Percentiles rank a stretch among this genome's conserved stretches.
phyloP scores from a whole-genome alignment of 257 asterid genomes.

The Solanum pimpinellifolium region DNA sequence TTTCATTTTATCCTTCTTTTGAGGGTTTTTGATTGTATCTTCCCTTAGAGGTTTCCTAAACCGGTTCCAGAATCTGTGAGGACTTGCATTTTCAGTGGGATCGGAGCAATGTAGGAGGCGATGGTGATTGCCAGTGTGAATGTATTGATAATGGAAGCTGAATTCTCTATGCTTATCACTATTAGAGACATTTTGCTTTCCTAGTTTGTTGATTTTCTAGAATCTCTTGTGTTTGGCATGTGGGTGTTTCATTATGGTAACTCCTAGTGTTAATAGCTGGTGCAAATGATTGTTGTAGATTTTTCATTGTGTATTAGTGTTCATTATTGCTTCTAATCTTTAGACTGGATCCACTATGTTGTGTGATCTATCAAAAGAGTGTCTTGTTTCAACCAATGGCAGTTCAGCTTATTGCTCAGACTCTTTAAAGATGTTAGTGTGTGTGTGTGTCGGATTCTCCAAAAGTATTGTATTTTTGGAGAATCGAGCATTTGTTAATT shows the following conservation, averaged over 20 bases:
- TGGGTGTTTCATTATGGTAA: neutral
- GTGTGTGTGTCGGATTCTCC: neutral
- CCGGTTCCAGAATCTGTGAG: neutral
- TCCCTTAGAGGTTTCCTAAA: neutral
- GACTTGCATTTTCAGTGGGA: neutral
- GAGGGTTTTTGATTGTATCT: neutral
- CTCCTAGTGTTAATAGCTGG: neutral
- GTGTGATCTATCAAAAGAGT: neutral
- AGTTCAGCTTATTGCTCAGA: neutral
- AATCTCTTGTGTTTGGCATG: neutral
- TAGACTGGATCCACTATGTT: neutral
- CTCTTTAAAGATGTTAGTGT: neutral
- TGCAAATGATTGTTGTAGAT: neutral
- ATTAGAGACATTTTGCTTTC: neutral
- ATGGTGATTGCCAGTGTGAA: slow-evolving; percentile 1
- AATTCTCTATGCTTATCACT: neutral
- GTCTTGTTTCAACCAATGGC: neutral
- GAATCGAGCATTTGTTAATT: neutral
- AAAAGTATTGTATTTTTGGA: neutral
- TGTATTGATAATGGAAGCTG: neutral
- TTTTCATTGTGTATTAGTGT: neutral
- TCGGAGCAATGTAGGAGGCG: slow-evolving; percentile 13
- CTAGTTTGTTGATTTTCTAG: neutral
- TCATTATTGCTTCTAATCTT: neutral
- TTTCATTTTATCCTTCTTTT: neutral